Evolutionary conservation across 495 filamentous ascomycete species (phyloP), one percentile per base, ranked within the genome.

Genomic region (Bryoglossum gracile): DNA sequence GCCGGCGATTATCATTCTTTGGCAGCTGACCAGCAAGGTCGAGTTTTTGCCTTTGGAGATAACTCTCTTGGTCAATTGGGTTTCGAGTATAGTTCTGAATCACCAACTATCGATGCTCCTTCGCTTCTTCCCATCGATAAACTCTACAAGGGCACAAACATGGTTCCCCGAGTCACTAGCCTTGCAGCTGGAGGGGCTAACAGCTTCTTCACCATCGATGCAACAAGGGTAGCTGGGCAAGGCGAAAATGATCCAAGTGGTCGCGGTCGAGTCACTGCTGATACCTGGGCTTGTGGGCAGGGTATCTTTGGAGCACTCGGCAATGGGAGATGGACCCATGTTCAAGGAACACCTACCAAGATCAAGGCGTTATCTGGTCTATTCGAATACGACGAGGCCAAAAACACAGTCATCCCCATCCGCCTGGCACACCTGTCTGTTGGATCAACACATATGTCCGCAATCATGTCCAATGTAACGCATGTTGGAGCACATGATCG

Each of bases 41-140:
- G 76, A 19, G 74, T 89, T n/a, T 95, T 89, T 63, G 70, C 79
- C 21, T 98, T 95, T 64, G 92, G 92, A 17, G 89, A 95, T 61
- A 97, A 97, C 63, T 80, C 82, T 0, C 73, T 75, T 45, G 92
- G 92, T 25, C 92, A 97, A 64, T 68, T 96, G 8, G 91, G 91
- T 5, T 78, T 89, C 53, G 76, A 86, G 39, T 78, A 72, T 37
- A 36, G 13, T 28, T 58, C 77, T 0, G 76, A 81, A 28, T 62
- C 75, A 9, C 72, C 78, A 8, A 77, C 68, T 49, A 68, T 83
- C 43, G 87, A 92, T 59, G 70, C 70, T 0, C 91, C 92, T 1
- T 77, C 79, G 4, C 70, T 72, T 0, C 53, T 96, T 4, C 80
- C 83, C 0, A 69, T 88, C 46, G 72, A 76, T 35, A 74, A 74